Conservation (phyloP, 768 basidiomycete species). For the Pleurotus djamor region DNA sequence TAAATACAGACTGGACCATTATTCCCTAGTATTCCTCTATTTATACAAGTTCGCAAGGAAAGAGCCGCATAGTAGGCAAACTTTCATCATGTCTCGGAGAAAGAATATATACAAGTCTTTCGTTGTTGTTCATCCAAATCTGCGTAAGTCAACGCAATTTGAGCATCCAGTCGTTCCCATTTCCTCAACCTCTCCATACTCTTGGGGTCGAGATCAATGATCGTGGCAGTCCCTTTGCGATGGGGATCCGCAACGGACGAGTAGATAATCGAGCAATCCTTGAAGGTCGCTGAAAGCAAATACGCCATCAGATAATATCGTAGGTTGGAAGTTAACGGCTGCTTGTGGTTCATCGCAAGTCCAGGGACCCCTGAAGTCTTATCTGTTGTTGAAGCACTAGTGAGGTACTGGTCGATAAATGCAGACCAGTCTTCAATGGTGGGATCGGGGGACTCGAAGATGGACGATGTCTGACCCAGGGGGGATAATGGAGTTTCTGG, state of each 20-base stretch:
- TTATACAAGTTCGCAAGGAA: too few species aligned
- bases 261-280: constrained; percentile 80
- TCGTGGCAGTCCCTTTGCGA: constrained; percentile 39
- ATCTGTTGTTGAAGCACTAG: constrained; percentile 30
- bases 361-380: not conserved
- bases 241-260: constrained; percentile 17
- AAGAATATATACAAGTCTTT: constrained; percentile 14
- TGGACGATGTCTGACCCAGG: constrained; percentile 28
- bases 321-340: constrained; percentile 39
- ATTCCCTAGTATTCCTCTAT: too few species aligned
- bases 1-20: too few species aligned
- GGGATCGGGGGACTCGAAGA: constrained; percentile 43
- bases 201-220: constrained; percentile 91
- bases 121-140: constrained; percentile 12
- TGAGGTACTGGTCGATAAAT: constrained; percentile 57
- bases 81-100: not conserved
- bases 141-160: constrained; percentile 53
- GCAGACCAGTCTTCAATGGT: constrained; percentile 60
- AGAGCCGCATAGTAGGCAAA: not conserved
- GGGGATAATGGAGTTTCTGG: constrained; percentile 20
- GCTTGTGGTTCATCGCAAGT: not conserved
- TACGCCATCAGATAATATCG: constrained; percentile 72
- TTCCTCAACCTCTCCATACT: constrained; percentile 54
- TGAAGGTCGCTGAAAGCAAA: constrained; percentile 90
- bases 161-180: constrained; percentile 74